Conservation (phyloP, 2,329 filamentous ascomycete species). For the Chrysoporthe puriensis region DNA sequence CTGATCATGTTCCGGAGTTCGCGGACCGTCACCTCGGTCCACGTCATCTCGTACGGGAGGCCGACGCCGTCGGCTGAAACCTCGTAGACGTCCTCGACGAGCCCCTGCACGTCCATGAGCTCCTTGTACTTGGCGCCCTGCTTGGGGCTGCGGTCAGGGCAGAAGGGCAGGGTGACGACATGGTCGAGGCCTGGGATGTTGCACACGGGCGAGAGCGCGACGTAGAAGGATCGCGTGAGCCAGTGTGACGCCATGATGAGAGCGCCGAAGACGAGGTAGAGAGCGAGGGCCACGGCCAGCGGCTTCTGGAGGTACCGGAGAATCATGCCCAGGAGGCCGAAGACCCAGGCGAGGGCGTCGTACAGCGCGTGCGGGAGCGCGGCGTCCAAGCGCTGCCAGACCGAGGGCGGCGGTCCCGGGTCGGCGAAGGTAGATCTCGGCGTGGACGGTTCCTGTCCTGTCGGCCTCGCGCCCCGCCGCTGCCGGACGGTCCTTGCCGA, state of each 20-base stretch:
- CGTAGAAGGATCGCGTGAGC: conserved; percentile 61
- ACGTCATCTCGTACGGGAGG: conserved; percentile 75
- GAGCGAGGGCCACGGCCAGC: conserved; percentile 62
- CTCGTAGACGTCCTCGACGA: conserved; percentile 76
- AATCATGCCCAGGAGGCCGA: conserved; percentile 61
- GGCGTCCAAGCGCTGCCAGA: conserved; percentile 40
- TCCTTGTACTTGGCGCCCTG: conserved; percentile 69
- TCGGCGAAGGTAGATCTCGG: conserved; percentile 10
- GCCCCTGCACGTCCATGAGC: conserved; percentile 73
- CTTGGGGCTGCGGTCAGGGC: conserved; percentile 42
- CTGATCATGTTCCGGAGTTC: conserved; percentile 74
- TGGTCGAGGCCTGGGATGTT: conserved; percentile 67
- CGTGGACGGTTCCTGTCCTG: conserved; percentile 6
- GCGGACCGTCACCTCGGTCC: conserved; percentile 71
- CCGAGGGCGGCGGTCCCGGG: conserved; percentile 30
- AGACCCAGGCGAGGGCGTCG: conserved; percentile 50
- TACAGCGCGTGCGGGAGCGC: conserved; percentile 45
- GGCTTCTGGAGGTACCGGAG: conserved; percentile 67
- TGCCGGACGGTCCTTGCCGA: conserved; percentile 39
- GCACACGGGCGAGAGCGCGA: conserved; percentile 71
- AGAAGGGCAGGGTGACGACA: conserved; percentile 68
- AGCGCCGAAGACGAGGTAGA: conserved; percentile 63
- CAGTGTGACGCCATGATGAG: conserved; percentile 65
- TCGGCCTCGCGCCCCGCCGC: conserved; percentile 32
- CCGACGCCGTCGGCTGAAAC: conserved; percentile 67